Conservation (phyloP, 176 grass and related monocot genomes). For the Triticum turgidum region DNA sequence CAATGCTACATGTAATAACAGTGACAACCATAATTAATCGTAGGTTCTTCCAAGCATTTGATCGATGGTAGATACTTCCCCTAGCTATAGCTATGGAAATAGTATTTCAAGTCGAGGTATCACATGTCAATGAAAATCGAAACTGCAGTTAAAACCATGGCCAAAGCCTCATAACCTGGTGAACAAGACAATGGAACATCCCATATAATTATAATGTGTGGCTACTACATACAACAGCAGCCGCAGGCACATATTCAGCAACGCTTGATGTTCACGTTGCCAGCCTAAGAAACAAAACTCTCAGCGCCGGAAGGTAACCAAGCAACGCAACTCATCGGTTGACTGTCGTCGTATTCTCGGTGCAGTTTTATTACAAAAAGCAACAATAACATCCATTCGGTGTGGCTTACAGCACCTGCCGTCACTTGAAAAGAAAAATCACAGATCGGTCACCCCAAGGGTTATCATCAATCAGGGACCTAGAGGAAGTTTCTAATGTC, state of each 20-base stretch:
- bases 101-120: not conserved
- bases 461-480: slow-evolving; percentile 12
- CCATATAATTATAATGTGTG: not conserved
- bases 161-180: not conserved
- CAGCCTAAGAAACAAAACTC: not conserved
- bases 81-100: not conserved
- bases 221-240: not conserved
- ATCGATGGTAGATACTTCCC: too few relatives aligned
- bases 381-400: slow-evolving; percentile 23
- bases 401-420: slow-evolving; percentile 36
- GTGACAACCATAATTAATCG: not conserved
- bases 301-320: not conserved
- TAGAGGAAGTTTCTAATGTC: slow-evolving; percentile 90
- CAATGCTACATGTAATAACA: too few relatives aligned
- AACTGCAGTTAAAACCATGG: not conserved
- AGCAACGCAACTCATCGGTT: slow-evolving; percentile 18
- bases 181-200: not conserved
- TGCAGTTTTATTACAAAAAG: slow-evolving; percentile 58
- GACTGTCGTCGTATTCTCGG: slow-evolving; percentile 23
- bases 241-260: not conserved
- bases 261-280: not conserved
- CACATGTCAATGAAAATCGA: not conserved
- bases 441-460: not conserved
- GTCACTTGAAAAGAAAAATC: slow-evolving; percentile 28
- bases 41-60: too few relatives aligned